A percentile compares a stretch with the other conserved stretches of the same genome.
These are phyloP conservation scores for Sextonia rubra DNA, from an alignment of 164 flowering plant genomes.

Conservation along the genomic window DNA sequence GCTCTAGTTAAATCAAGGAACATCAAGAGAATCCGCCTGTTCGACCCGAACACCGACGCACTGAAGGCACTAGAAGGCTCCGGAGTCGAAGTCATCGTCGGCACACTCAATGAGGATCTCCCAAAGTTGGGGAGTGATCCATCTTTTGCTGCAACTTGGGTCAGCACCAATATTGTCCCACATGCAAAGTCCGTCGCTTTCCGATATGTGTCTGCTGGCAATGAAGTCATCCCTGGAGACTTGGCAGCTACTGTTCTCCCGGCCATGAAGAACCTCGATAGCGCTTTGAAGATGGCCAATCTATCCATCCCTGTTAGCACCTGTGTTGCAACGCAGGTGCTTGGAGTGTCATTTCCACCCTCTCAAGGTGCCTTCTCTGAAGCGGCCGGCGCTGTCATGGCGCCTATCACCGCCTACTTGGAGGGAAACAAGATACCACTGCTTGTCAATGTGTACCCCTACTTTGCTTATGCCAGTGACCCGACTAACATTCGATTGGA, in stretches of 20 bases:
- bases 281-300: neutral
- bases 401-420: slow-evolving; percentile 1
- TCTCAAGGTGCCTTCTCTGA: slow-evolving; percentile 10
- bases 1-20: no score
- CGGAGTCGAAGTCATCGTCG: no score
- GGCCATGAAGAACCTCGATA: slow-evolving; percentile 5
- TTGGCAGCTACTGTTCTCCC: slow-evolving; percentile 4
- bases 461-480: slow-evolving; percentile 4
- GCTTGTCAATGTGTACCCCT: slow-evolving; percentile 15
- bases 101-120: slow-evolving; percentile 13
- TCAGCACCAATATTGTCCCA: slow-evolving; percentile 11
- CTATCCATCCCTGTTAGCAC: slow-evolving; percentile 9
- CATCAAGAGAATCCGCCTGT: no score
- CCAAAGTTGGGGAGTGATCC: neutral
- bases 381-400: neutral
- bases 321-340: neutral
- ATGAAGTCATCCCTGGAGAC: slow-evolving; percentile 15
- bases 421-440: slow-evolving; percentile 5
- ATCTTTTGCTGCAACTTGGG: slow-evolving; percentile 11
- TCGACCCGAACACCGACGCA: no score
- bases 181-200: neutral
- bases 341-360: slow-evolving; percentile 17
- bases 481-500: neutral
- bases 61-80: no score
- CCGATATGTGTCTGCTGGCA: slow-evolving; percentile 9